Evolutionary conservation across 306 rosid genomes (phyloP).

Genomic region (Begonia peltatifolia): DNA sequence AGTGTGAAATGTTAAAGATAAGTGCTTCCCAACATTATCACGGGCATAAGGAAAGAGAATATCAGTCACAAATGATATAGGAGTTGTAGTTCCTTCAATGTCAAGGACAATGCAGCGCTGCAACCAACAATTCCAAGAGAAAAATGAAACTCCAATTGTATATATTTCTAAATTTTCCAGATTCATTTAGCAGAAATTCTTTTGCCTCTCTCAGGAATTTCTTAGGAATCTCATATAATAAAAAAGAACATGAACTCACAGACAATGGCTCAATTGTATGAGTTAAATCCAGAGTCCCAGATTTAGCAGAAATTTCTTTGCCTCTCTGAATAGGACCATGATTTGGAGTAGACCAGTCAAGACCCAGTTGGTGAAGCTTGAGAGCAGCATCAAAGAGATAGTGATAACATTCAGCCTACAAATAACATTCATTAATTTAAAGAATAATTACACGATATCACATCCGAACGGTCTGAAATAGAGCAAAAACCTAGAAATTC

Average conservation of each 20-base stretch:
- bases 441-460: no score
- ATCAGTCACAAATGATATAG: conserved; percentile 86
- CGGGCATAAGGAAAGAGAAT: conserved; percentile 94
- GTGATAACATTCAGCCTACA: conserved; percentile 77
- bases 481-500: no score
- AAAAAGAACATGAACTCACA: conserved; percentile 5
- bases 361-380: conserved; percentile 74
- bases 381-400: conserved; percentile 92
- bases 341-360: conserved; percentile 65
- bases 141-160: background rate
- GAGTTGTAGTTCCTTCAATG: conserved; percentile 97
- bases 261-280: conserved; percentile 23
- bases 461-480: no score
- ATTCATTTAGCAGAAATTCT: background rate
- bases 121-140: conserved; percentile 14
- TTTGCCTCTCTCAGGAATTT: no score
- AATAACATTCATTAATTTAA: conserved; percentile 12
- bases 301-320: conserved; percentile 42
- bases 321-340: conserved; percentile 56
- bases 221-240: conserved; percentile 15
- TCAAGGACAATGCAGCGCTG: conserved; percentile 90
- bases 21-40: conserved; percentile 74
- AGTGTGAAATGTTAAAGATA: conserved; percentile 57
- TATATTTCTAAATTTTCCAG: background rate
- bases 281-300: conserved; percentile 30